phyloP scores from a whole-genome alignment of 192 early-diverging fungal species.

The Linnemannia schmuckeri region DNA sequence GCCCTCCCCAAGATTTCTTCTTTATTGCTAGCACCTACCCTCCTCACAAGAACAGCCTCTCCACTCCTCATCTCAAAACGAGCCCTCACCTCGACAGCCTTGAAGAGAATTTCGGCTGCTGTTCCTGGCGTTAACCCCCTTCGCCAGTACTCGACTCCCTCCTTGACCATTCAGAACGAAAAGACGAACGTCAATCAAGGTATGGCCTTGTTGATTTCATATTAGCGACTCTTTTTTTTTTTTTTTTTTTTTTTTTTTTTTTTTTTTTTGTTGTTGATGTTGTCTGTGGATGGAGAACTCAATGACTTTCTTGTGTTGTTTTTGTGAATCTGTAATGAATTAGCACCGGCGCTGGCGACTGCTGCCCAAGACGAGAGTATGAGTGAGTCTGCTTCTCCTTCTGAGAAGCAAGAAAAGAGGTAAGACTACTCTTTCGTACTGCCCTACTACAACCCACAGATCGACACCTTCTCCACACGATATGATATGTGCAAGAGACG shows the following conservation, averaged over 20 bases:
- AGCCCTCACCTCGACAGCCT: neutral
- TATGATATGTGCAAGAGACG: too few relatives aligned
- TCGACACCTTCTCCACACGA: too few relatives aligned
- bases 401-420: conserved; percentile 41
- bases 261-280: neutral
- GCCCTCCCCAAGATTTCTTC: neutral
- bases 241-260: neutral
- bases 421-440: neutral
- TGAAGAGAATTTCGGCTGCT: neutral
- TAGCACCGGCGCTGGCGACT: conserved; percentile 50
- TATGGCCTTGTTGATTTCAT: neutral
- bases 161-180: conserved; percentile 25
- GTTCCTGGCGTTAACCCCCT: neutral
- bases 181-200: conserved; percentile 46
- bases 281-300: neutral
- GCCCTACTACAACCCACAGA: too few relatives aligned
- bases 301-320: neutral
- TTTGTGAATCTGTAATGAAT: neutral
- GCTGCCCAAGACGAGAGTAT: conserved; percentile 34
- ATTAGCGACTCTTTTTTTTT: neutral
- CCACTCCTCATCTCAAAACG: neutral
- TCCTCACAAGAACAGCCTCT: neutral
- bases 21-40: neutral
- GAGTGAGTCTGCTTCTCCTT: neutral
- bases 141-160: conserved; percentile 29